Conservation (phyloP, 495 filamentous ascomycete species). For the Tuber umbilicatum region DNA sequence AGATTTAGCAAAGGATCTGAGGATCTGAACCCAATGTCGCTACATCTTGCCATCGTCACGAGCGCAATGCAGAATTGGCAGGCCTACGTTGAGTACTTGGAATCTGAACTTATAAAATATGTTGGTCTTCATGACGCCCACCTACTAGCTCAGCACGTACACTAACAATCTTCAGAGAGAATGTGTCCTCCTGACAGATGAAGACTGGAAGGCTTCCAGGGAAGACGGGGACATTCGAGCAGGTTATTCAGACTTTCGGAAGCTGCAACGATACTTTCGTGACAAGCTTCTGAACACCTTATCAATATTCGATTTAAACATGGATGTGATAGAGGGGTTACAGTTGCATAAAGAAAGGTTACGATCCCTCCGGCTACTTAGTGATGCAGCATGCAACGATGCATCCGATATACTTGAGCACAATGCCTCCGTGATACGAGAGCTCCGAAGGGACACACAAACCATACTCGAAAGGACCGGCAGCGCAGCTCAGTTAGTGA, state of each 20-base stretch:
- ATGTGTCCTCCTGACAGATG: conserved; percentile 7
- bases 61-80: conserved; percentile 12
- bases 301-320: conserved; percentile 11
- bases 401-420: conserved; percentile 7
- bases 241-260: conserved; percentile 12
- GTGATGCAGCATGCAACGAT: neutral
- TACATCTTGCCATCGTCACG: conserved; percentile 11
- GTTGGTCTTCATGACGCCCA: neutral
- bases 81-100: conserved; percentile 11
- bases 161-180: conserved; percentile 11
- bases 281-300: conserved; percentile 10
- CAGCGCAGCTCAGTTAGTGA: conserved; percentile 9
- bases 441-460: neutral
- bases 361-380: neutral
- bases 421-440: neutral
- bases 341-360: neutral
- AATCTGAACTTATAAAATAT: conserved; percentile 6
- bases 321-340: conserved; percentile 10
- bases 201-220: conserved; percentile 9
- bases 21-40: conserved; percentile 1
- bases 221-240: neutral
- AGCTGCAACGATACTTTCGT: conserved; percentile 14
- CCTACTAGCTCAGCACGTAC: neutral
- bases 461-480: conserved; percentile 6
- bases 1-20: conserved; percentile 4